Evolutionary conservation across 768 basidiomycete genomes (phyloP).

Genomic region (Crucibulum laeve): DNA sequence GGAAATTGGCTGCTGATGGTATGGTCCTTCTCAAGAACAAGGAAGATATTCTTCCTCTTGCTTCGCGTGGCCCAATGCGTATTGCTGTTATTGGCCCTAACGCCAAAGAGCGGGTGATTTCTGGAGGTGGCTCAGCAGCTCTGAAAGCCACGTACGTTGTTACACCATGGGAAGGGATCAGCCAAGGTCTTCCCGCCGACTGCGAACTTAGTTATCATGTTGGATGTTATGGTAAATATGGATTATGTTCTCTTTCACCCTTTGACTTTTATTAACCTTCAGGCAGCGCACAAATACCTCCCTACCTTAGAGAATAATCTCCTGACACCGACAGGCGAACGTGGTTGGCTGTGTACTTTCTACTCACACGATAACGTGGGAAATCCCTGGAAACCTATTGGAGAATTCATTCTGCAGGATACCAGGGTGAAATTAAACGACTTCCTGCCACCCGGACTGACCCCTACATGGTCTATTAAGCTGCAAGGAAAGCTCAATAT

Average conservation of each 20-base stretch:
- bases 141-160: constrained; percentile 64
- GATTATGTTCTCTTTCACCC: constrained; percentile 10
- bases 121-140: constrained; percentile 76
- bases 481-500: constrained; percentile 49
- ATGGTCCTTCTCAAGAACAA: constrained; percentile 70
- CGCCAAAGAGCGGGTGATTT: constrained; percentile 59
- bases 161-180: constrained; percentile 60
- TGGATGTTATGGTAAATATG: constrained; percentile 54
- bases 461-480: constrained; percentile 50
- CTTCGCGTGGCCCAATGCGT: constrained; percentile 30
- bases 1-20: constrained; percentile 54
- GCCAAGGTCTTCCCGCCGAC: constrained; percentile 40
- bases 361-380: constrained; percentile 52
- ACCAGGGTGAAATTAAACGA: constrained; percentile 67
- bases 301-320: constrained; percentile 64
- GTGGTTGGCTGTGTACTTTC: constrained; percentile 63
- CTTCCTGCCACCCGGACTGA: constrained; percentile 55
- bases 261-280: constrained; percentile 1
- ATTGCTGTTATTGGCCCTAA: constrained; percentile 70
- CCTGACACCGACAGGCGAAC: constrained; percentile 43
- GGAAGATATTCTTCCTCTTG: constrained; percentile 48
- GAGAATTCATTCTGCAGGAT: constrained; percentile 46
- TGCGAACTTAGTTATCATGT: constrained; percentile 51
- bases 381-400: constrained; percentile 38
- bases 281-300: constrained; percentile 59